phyloP scores from a whole-genome alignment of 2,329 filamentous ascomycete species.

The Botrytis fabae region DNA sequence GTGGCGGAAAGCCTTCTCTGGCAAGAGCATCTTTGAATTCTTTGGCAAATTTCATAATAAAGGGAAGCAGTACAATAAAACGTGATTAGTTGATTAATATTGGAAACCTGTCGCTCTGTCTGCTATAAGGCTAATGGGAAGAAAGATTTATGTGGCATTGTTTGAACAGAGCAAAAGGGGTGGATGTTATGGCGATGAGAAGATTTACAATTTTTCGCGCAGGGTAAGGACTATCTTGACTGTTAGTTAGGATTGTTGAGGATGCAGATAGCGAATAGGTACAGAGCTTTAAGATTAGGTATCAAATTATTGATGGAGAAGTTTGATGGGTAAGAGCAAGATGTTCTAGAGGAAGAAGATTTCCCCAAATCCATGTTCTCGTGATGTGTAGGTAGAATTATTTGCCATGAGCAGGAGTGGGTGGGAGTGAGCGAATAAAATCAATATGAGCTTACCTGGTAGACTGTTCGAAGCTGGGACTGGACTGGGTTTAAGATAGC shows the following conservation, averaged over 20 bases:
- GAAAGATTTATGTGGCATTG: not conserved
- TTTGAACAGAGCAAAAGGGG: not conserved
- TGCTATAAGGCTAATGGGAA: slow-evolving; percentile 1
- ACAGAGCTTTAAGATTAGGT: not conserved
- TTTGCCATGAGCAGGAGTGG: not conserved
- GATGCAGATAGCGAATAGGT: not conserved
- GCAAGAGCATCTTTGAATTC: slow-evolving; percentile 70
- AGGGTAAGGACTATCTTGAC: not conserved
- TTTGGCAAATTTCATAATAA: slow-evolving; percentile 80
- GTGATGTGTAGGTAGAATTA: not conserved
- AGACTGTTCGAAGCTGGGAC: not conserved
- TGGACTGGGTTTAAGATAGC: not conserved
- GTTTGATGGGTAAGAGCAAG: not conserved
- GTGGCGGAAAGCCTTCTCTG: slow-evolving; percentile 71
- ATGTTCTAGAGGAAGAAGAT: not conserved
- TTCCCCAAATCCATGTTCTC: not conserved
- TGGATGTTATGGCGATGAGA: not conserved
- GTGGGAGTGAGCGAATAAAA: not conserved
- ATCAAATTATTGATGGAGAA: not conserved
- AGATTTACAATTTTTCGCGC: not conserved
- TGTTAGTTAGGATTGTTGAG: not conserved
- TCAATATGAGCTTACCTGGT: not conserved
- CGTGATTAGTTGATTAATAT: not conserved
- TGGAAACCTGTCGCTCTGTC: slow-evolving; percentile 9
- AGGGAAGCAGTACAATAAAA: not conserved